Evolutionary conservation across 768 basidiomycete species (phyloP).

Genomic region (Leccinum subtestaceum): DNA sequence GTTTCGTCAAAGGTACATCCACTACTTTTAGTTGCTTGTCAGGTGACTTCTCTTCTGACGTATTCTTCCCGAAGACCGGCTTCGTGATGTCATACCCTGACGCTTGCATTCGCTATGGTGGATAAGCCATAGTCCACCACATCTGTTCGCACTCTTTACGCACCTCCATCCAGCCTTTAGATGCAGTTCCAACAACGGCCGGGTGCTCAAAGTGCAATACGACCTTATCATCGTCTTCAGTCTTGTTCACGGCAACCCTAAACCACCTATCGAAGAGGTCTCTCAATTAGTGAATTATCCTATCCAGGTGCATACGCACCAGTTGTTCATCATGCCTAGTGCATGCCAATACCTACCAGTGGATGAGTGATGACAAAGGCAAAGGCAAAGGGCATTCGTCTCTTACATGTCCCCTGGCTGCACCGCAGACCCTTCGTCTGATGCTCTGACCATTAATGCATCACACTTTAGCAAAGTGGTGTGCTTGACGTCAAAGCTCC

Average conservation of each 20-base stretch:
- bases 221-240: conserved; percentile 24
- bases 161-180: conserved; percentile 62
- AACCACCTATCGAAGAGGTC: conserved; percentile 45
- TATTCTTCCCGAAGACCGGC: conserved; percentile 35
- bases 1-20: conserved; percentile 44
- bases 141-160: background rate
- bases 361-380: conserved; percentile 5
- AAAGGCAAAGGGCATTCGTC: background rate
- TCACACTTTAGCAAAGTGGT: conserved; percentile 33
- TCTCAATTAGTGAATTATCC: background rate
- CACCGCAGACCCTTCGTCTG: conserved; percentile 50
- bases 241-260: conserved; percentile 45
- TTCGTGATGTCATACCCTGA: conserved; percentile 42
- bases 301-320: conserved; percentile 8
- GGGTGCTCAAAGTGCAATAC: conserved; percentile 56
- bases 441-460: conserved; percentile 47
- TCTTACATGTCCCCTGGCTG: conserved; percentile 54
- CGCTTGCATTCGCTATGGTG: conserved; percentile 42
- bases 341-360: conserved; percentile 44
- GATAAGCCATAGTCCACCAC: background rate
- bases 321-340: conserved; percentile 62
- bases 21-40: background rate
- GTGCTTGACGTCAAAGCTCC: conserved; percentile 41
- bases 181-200: conserved; percentile 44
- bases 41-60: background rate